A percentile compares a stretch with the other conserved stretches of the same genome.
Evolutionary conservation across 345 rosid species (phyloP).

Genomic region (Mercurialis annua): DNA sequence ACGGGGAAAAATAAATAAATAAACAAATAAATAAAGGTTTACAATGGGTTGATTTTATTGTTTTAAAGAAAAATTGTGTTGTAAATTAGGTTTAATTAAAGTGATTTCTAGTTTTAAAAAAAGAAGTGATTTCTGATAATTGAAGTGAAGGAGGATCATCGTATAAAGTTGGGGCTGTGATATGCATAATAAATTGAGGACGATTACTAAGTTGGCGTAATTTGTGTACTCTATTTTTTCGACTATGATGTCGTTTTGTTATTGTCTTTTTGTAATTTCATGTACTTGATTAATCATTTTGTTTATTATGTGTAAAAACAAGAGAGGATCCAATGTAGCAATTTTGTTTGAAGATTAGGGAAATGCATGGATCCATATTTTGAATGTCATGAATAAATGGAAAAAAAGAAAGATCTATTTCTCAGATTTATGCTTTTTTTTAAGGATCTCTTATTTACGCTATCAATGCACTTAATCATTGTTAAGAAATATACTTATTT

Average conservation of each 20-base stretch:
- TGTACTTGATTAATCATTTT: background rate
- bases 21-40: too few species aligned
- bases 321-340: background rate
- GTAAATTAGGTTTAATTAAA: background rate
- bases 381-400: background rate
- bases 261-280: background rate
- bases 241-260: background rate
- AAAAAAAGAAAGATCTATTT: background rate
- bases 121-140: too few species aligned
- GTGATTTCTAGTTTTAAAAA: too few species aligned
- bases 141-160: background rate
- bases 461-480: too few species aligned
- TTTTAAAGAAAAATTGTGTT: background rate
- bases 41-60: too few species aligned
- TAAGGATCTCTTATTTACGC: background rate
- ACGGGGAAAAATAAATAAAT: too few species aligned
- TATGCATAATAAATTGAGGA: background rate
- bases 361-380: background rate
- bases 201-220: too few species aligned
- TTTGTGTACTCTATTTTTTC: background rate
- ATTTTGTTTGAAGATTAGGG: constrained; percentile 1
- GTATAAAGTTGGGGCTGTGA: background rate
- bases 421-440: background rate
- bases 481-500: too few species aligned
- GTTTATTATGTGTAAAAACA: background rate